Percentiles rank a stretch among this genome's conserved stretches.
Evolutionary conservation across 1,284 basidiomycete species (phyloP).

Genomic region (Lentinus polychrous): DNA sequence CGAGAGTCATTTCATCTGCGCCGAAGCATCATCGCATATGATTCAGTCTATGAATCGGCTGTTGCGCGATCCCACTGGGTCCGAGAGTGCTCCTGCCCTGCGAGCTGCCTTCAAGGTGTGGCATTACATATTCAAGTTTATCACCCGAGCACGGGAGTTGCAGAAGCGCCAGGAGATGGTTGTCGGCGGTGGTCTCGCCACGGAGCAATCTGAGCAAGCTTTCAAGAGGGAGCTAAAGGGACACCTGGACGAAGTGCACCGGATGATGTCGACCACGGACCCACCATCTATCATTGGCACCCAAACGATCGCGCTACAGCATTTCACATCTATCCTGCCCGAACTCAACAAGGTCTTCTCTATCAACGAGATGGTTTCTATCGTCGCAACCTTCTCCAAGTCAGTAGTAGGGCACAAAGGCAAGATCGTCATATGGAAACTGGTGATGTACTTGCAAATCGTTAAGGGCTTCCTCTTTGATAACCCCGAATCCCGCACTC

Average conservation of each 20-base stretch:
- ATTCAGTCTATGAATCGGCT: conserved; percentile 84
- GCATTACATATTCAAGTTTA: conserved; percentile 95
- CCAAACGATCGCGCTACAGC: conserved; percentile 89
- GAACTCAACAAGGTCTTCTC: conserved; percentile 79
- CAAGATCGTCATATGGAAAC: conserved; percentile 87
- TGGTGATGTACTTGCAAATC: conserved; percentile 90
- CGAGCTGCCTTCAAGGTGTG: conserved; percentile 93
- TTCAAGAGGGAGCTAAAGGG: conserved; percentile 80
- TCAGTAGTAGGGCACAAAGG: conserved; percentile 77
- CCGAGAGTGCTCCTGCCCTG: conserved; percentile 72
- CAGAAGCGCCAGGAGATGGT: conserved; percentile 78
- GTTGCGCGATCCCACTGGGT: conserved; percentile 65
- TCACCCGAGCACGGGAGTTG: conserved; percentile 81
- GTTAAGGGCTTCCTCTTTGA: conserved; percentile 88
- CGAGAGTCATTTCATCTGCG: conserved; percentile 79
- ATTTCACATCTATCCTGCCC: conserved; percentile 90
- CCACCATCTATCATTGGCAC: conserved; percentile 90
- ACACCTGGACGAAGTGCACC: conserved; percentile 78
- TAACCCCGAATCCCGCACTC: conserved; percentile 68
- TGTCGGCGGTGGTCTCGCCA: conserved; percentile 72
- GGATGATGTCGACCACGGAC: conserved; percentile 80
- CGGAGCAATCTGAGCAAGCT: conserved; percentile 77
- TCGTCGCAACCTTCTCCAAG: conserved; percentile 85
- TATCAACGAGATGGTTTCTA: conserved; percentile 76
- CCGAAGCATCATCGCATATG: conserved; percentile 74